Conservation (phyloP, 257 asterid species). For the Gentiana dahurica region DNA sequence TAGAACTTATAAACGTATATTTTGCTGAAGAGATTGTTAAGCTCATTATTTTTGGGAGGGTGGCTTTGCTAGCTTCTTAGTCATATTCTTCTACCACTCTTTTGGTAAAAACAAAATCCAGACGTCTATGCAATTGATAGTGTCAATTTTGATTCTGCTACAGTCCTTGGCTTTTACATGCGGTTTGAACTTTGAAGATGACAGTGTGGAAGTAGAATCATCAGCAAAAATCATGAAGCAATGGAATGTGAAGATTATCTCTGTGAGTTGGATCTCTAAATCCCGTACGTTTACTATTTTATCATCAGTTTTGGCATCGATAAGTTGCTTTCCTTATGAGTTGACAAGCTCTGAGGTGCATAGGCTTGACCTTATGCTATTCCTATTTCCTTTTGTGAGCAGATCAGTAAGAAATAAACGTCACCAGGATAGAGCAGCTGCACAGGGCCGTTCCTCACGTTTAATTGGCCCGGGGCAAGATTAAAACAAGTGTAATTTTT, state of each 20-base stretch:
- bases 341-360: too few relatives aligned
- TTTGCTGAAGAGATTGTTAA: neutral
- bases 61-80: neutral
- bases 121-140: neutral
- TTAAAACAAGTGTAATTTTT: too few relatives aligned
- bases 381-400: conserved; percentile 14
- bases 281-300: neutral
- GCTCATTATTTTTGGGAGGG: neutral
- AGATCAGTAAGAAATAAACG: conserved; percentile 93
- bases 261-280: conserved; percentile 35
- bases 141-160: conserved; percentile 2
- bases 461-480: too few relatives aligned
- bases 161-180: conserved; percentile 92
- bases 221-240: conserved; percentile 85
- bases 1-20: neutral
- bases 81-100: neutral
- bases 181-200: conserved; percentile 76
- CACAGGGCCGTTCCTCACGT: conserved; percentile 14
- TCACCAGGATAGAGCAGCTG: conserved; percentile 98
- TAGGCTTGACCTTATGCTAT: neutral
- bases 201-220: conserved; percentile 51
- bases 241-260: conserved; percentile 98
- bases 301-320: neutral
- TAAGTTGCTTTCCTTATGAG: too few relatives aligned
- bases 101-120: neutral